phyloP scores from a whole-genome alignment of 352 stramenopile species.

The Globisporangium nodosum region DNA sequence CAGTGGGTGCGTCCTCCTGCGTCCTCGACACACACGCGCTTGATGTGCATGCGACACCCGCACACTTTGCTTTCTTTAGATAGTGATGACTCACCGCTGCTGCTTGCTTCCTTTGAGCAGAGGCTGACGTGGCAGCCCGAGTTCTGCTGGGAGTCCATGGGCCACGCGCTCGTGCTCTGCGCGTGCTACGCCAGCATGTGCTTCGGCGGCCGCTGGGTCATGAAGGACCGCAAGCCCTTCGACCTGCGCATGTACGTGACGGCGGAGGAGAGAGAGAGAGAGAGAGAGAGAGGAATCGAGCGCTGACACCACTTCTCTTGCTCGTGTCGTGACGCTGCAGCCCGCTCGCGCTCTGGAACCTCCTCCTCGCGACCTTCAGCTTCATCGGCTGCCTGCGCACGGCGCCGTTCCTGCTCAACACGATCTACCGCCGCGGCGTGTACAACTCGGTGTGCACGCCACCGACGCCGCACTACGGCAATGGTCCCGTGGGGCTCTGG shows the following conservation, averaged over 20 bases:
- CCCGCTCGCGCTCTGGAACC: conserved; percentile 77
- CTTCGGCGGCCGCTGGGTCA: conserved; percentile 71
- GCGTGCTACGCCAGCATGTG: conserved; percentile 68
- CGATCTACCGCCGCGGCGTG: conserved; percentile 65
- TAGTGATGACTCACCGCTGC: too few relatives aligned
- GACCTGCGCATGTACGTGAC: conserved; percentile 61
- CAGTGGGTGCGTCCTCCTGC: conserved; percentile 34
- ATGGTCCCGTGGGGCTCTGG: conserved; percentile 67
- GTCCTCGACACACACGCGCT: background rate
- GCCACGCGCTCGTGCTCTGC: conserved; percentile 51
- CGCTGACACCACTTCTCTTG: background rate
- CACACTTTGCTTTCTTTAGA: background rate
- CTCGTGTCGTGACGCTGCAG: conserved; percentile 15
- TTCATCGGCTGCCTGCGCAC: conserved; percentile 69
- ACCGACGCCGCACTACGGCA: conserved; percentile 61
- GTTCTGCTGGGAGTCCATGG: conserved; percentile 67
- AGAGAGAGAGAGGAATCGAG: too few relatives aligned
- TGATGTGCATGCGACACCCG: background rate
- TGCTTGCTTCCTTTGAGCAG: conserved; percentile 12
- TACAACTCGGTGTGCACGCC: conserved; percentile 82
- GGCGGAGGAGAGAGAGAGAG: background rate
- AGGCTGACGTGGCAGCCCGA: conserved; percentile 57
- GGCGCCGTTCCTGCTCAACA: conserved; percentile 80
- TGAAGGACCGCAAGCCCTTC: conserved; percentile 76
- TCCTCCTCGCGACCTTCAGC: conserved; percentile 70